Percentiles rank a stretch among this genome's conserved stretches.
phyloP scores from a whole-genome alignment of 768 basidiomycete species.

The Leccinum arenicola region DNA sequence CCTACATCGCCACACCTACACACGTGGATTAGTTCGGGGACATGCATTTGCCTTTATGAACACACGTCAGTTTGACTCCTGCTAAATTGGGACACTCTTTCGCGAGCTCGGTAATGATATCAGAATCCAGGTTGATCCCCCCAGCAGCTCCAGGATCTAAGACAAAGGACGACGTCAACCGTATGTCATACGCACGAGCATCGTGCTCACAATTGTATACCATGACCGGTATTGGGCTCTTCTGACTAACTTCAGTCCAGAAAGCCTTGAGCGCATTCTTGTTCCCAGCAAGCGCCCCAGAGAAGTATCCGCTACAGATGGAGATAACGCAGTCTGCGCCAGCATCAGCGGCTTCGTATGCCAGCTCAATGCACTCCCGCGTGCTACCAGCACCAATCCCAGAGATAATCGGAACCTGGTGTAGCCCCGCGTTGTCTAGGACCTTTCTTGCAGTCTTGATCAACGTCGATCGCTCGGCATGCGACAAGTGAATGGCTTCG shows the following conservation, averaged over 20 bases:
- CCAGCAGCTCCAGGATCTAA: slow-evolving; percentile 83
- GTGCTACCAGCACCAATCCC: slow-evolving; percentile 86
- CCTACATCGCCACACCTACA: slow-evolving; percentile 86
- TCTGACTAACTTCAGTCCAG: slow-evolving; percentile 72
- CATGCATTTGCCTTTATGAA: slow-evolving; percentile 11
- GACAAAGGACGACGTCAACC: neutral
- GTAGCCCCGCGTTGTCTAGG: slow-evolving; percentile 63
- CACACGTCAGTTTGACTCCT: slow-evolving; percentile 89
- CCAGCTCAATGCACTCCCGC: slow-evolving; percentile 74
- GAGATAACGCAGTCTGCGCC: slow-evolving; percentile 88
- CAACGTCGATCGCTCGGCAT: slow-evolving; percentile 60
- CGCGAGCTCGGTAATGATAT: slow-evolving; percentile 80
- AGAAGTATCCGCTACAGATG: slow-evolving; percentile 85
- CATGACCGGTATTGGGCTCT: slow-evolving; percentile 83
- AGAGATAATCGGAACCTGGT: slow-evolving; percentile 64
- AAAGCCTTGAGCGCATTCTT: slow-evolving; percentile 72
- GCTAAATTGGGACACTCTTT: slow-evolving; percentile 70
- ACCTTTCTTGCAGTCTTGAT: slow-evolving; percentile 67
- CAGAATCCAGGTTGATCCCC: slow-evolving; percentile 90
- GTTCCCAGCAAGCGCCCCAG: slow-evolving; percentile 64
- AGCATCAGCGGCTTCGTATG: slow-evolving; percentile 72
- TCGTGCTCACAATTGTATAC: slow-evolving; percentile 76
- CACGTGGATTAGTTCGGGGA: slow-evolving; percentile 8
- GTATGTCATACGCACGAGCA: neutral
- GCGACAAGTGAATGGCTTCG: slow-evolving; percentile 75